These are phyloP conservation scores for Cryptococcus floricola DNA, from an alignment of 1,284 basidiomycete genomes.

Conservation along the genomic window DNA sequence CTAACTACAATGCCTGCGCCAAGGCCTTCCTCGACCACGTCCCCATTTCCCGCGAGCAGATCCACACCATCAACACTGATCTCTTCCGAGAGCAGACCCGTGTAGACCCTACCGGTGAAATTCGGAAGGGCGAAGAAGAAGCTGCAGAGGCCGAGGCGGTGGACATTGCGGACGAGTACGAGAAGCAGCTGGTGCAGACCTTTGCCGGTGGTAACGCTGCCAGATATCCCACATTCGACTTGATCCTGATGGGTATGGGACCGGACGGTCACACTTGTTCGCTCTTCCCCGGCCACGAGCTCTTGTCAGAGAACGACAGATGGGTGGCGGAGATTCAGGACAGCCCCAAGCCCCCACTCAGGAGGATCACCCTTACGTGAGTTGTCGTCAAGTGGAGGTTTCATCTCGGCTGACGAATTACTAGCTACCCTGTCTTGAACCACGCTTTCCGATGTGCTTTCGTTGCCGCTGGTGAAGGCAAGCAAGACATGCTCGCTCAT, in stretches of 20 bases:
- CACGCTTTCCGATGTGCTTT: constrained; percentile 84
- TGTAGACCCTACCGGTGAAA: constrained; percentile 50
- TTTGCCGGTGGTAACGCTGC: constrained; percentile 88
- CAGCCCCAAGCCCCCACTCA: constrained; percentile 88
- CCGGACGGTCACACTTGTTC: constrained; percentile 95
- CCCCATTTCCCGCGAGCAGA: constrained; percentile 65
- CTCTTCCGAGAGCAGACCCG: constrained; percentile 56
- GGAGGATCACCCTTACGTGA: constrained; percentile 66
- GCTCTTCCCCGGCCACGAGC: constrained; percentile 86
- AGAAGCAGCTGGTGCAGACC: constrained; percentile 82
- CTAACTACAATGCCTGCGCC: constrained; percentile 78
- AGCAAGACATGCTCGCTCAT: constrained; percentile 69
- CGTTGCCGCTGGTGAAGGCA: constrained; percentile 77
- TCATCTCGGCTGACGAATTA: neutral
- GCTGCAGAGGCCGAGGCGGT: constrained; percentile 60
- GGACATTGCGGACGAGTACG: constrained; percentile 87
- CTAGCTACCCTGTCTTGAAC: constrained; percentile 76
- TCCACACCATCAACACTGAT: constrained; percentile 75
- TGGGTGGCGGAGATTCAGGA: constrained; percentile 95
- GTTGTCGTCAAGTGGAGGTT: constrained; percentile 11
- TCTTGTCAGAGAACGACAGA: constrained; percentile 77
- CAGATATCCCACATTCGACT: constrained; percentile 89
- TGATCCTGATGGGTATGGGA: constrained; percentile 89
- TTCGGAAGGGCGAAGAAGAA: constrained; percentile 23
- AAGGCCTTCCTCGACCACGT: constrained; percentile 79